A percentile compares a stretch with the other conserved stretches of the same genome.
Evolutionary conservation across 306 rosid genomes (phyloP).

Genomic region (Prunus campanulata): DNA sequence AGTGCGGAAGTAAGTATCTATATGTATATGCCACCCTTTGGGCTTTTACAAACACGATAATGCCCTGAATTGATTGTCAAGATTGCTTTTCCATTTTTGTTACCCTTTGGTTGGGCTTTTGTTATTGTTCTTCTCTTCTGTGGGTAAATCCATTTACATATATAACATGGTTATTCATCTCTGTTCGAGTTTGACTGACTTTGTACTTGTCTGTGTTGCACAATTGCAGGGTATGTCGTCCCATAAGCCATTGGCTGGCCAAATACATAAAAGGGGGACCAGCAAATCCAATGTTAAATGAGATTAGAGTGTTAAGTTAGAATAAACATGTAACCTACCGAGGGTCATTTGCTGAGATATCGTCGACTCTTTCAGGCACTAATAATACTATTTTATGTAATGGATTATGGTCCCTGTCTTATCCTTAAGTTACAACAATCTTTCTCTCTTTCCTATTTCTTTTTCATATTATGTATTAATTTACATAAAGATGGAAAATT

Average conservation of each 20-base stretch:
- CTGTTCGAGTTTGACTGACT: no score
- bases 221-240: constrained; percentile 35
- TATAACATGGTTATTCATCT: no score
- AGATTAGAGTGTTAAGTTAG: neutral
- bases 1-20: constrained; percentile 81
- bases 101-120: no score
- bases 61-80: neutral
- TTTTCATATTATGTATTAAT: no score
- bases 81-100: no score
- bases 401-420: neutral
- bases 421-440: neutral
- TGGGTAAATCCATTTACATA: no score
- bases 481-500: no score
- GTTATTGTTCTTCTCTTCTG: no score
- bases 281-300: neutral
- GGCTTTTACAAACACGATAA: neutral
- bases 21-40: neutral
- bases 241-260: constrained; percentile 22
- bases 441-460: no score
- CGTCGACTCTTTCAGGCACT: neutral
- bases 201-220: neutral
- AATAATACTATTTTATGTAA: neutral
- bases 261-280: no score
- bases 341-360: neutral
- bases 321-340: neutral